Evolutionary conservation across 2,329 filamentous ascomycete genomes (phyloP), one percentile per base, ranked within the genome.

Genomic region (Aureobasidium sp.): DNA sequence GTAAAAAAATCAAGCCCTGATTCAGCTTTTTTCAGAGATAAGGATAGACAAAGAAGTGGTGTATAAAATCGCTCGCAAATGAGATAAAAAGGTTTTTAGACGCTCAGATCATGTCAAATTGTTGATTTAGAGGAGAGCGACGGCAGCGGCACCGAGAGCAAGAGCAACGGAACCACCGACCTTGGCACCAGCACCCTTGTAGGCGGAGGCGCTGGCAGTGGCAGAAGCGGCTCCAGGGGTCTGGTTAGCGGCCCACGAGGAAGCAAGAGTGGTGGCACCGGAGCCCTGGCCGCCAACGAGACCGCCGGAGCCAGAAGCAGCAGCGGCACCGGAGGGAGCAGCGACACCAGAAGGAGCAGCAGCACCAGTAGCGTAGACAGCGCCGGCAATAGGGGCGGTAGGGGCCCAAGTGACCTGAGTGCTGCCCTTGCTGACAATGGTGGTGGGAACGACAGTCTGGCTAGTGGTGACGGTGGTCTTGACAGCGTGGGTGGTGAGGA

Each of bases 381-480:
- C 55, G 15, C 47, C 37, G 32, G 64, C 50, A 17, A 64, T 41
- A 62, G 64, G 64, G 32, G 60, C 47, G 27, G 65, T 67, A 52
- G 56, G 44, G 10, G 36, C 55, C 39, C 66, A 53, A 48, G 67
- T 69, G 50, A 65, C 55, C 36, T 65, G 42, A 20, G 67, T 67
- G 17, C 15, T 27, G 39, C 46, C 27, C 53, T 57, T 57, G 53
- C 39, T 48, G 44, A 48, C 36, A 17, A 59, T 26, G 32, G 56
- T 59, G 47, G 57, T 61, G 7, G 57, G 44, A 62, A 79, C 57
- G 36, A 44, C 57, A 44, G 66, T 64, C 36, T 51, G 41, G 60
- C 51, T 62, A 53, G 56, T 64, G 26, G 66, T 63, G 26, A 57
- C 12, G 10, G 64, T 67, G 32, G 53, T 41, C 36, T 61, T 59